Conservation (phyloP, 306 rosid genomes). For the Acacia acuminata region DNA sequence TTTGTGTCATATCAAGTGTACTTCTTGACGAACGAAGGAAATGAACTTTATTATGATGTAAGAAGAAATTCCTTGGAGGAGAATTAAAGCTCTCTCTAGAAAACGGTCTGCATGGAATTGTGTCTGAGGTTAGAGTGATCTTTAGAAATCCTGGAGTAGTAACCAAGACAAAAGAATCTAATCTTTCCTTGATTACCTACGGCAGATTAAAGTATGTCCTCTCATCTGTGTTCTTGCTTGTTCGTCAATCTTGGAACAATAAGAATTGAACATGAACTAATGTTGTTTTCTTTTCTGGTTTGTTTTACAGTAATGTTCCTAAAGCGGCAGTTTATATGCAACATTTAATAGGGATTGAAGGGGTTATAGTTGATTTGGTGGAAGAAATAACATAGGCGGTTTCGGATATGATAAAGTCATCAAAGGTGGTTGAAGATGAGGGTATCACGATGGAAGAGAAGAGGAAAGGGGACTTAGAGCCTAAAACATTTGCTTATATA, state of each 20-base stretch:
- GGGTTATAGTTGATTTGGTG: conserved; percentile 90
- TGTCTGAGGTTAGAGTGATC: conserved; percentile 77
- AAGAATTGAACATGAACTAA: background rate
- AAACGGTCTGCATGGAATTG: conserved; percentile 86
- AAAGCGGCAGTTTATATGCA: conserved; percentile 94
- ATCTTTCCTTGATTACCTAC: conserved; percentile 74
- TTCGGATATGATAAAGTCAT: conserved; percentile 58
- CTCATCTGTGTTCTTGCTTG: background rate
- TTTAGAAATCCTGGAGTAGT: conserved; percentile 76
- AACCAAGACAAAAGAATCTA: conserved; percentile 68
- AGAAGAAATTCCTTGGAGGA: conserved; percentile 94
- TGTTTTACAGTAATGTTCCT: conserved; percentile 69
- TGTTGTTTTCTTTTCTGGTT: background rate
- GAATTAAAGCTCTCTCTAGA: conserved; percentile 66
- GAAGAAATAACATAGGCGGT: conserved; percentile 75
- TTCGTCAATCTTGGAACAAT: background rate
- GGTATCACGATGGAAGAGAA: conserved; percentile 34
- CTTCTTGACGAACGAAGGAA: conserved; percentile 92
- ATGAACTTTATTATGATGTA: conserved; percentile 62
- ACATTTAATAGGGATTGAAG: conserved; percentile 87
- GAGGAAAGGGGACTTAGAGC: conserved; percentile 51
- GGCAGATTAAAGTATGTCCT: conserved; percentile 74
- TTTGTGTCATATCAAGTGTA: conserved; percentile 53
- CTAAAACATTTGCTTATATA: too few species aligned
- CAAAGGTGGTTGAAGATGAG: conserved; percentile 39